These are phyloP conservation scores for Clavulina sp. DNA, from an alignment of 768 basidiomycete genomes.

Conservation along the genomic window DNA sequence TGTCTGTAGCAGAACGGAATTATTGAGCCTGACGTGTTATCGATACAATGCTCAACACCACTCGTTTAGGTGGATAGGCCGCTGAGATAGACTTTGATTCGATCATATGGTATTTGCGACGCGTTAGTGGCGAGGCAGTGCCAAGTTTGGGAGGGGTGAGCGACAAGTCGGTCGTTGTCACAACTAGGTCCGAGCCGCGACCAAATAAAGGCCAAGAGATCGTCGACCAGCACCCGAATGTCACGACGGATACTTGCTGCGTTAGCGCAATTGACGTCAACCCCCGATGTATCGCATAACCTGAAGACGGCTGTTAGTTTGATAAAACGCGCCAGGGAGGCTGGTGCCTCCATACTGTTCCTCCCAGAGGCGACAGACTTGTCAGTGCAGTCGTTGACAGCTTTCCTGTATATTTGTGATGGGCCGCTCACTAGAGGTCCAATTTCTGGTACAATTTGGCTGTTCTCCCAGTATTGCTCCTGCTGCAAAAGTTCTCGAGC, in stretches of 20 bases:
- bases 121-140: too few relatives aligned
- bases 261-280: constrained; percentile 9
- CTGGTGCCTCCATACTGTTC: constrained; percentile 10
- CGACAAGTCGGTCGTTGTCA: too few relatives aligned
- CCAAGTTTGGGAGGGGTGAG: too few relatives aligned
- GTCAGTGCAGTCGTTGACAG: not conserved
- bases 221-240: too few relatives aligned
- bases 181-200: too few relatives aligned
- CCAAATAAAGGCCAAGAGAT: too few relatives aligned
- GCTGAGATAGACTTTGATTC: too few relatives aligned
- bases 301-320: constrained; percentile 3
- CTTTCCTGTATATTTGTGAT: not conserved
- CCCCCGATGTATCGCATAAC: constrained; percentile 8
- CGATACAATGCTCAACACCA: too few relatives aligned
- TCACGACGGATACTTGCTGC: constrained; percentile 9
- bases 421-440: not conserved
- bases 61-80: too few relatives aligned
- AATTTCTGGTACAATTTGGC: not conserved
- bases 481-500: constrained; percentile 2
- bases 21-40: too few relatives aligned
- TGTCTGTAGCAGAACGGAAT: too few relatives aligned
- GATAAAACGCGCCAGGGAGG: constrained; percentile 7
- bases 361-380: constrained; percentile 12
- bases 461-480: constrained; percentile 8
- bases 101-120: too few relatives aligned